Evolutionary conservation across 345 rosid species (phyloP), one percentile per base, ranked within the genome.

Genomic region (Erysimum cheiranthoides): DNA sequence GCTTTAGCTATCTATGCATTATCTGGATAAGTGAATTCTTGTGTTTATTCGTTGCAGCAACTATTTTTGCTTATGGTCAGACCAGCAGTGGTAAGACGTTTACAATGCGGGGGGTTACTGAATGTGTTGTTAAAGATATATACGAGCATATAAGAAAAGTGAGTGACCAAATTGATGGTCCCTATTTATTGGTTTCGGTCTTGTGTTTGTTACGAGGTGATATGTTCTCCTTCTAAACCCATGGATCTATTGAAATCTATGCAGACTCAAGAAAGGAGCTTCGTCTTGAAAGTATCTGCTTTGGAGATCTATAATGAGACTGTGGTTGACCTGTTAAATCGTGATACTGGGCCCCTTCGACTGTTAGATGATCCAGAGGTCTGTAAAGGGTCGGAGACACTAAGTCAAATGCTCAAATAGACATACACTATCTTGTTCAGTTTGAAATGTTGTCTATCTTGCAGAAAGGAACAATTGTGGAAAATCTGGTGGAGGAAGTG

Each of bases 281-380:
- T 90, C 72, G 75, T 85, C 74, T 77, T 93, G 82, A 93, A 87
- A 79, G 46, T 93, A 71, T 91, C 97, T 60, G 98, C 98, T 34
- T 76, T 93, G 83, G 97, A 93, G 88, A 93, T 93, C 66, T 93
- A 93, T 76, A 93, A 93, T 54, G 97, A 93, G 86, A 90, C 86
- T 57, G 97, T 91, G 57, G 71, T 85, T 36, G 97, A 93, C 80
- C 94, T 93, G 72, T 78, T 93, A 81, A 87, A 87, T 84, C 88
- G 85, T 58, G 94, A 87, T 67, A 83, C 97, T 80, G 90, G 94
- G 52, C 81, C 89, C 71, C 92, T 93, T 73, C 82, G 98, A 61
- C 97, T 93, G 81, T 74, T 90, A 81, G 98, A 93, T 83, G 98
- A 93, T 86, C 96, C 97, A 54, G 97, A 93, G 98, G 98, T 90